Conservation (phyloP, 441 rosid genomes). For the Gossypium aridum region DNA sequence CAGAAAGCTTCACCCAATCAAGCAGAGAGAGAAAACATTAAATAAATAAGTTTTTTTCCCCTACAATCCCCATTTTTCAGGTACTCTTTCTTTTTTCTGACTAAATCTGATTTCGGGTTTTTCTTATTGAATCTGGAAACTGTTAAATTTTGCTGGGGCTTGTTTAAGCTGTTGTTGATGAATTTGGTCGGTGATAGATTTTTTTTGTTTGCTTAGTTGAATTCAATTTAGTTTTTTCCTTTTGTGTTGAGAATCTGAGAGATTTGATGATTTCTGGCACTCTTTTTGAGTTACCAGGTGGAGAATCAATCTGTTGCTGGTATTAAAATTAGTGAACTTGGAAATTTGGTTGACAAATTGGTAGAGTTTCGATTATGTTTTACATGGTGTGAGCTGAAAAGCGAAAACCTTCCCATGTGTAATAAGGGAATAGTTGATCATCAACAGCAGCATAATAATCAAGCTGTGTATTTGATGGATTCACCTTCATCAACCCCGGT, state of each 20-base stretch:
- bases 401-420: slow-evolving; percentile 38
- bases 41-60: not conserved
- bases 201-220: slow-evolving; percentile 7
- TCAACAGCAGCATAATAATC: slow-evolving; percentile 18
- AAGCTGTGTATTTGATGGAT: slow-evolving; percentile 48
- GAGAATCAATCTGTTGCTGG: slow-evolving; percentile 12
- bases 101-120: slow-evolving; percentile 5
- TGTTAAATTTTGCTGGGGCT: not conserved
- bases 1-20: not conserved
- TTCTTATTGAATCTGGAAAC: slow-evolving; percentile 9
- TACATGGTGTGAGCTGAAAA: slow-evolving; percentile 21
- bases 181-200: not conserved
- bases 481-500: slow-evolving; percentile 28
- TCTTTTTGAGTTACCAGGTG: not conserved
- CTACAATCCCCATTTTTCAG: slow-evolving; percentile 8
- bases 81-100: not conserved
- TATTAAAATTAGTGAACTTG: slow-evolving; percentile 17
- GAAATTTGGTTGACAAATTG: slow-evolving; percentile 11
- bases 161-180: not conserved
- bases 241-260: not conserved
- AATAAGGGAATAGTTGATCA: slow-evolving; percentile 32
- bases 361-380: slow-evolving; percentile 5
- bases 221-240: not conserved
- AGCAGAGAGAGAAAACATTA: not conserved
- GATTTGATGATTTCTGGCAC: slow-evolving; percentile 12